phyloP scores from a whole-genome alignment of 1,284 basidiomycete species.

The Ustilago trichophora region DNA sequence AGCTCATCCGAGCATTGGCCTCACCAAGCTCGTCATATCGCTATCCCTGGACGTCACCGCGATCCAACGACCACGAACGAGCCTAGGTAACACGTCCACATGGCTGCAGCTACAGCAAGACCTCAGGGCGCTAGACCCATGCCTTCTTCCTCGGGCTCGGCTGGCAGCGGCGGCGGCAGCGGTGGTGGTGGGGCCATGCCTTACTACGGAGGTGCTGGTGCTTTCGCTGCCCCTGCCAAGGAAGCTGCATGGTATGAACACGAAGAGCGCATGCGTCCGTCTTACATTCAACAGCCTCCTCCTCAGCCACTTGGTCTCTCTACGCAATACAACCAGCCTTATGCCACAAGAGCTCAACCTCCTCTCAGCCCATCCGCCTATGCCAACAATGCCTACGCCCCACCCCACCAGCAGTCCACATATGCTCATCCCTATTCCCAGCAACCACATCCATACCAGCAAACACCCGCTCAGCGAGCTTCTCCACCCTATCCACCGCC shows the following conservation, averaged over 20 bases:
- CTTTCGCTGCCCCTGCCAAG: constrained; percentile 17
- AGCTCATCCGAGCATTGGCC: no score
- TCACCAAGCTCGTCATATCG: no score
- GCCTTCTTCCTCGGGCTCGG: constrained; percentile 36
- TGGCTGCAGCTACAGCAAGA: constrained; percentile 31
- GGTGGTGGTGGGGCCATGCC: constrained; percentile 10
- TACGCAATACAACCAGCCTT: constrained; percentile 25
- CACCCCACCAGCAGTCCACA: constrained; percentile 6
- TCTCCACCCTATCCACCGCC: constrained; percentile 5
- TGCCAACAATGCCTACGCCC: constrained; percentile 3
- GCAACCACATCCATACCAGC: constrained; percentile 15
- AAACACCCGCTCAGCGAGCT: constrained; percentile 12
- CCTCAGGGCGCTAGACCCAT: constrained; percentile 43
- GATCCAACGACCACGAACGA: no score
- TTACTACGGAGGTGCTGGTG: constrained; percentile 11
- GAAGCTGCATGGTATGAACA: constrained; percentile 62
- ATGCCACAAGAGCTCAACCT: constrained; percentile 15
- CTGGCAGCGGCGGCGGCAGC: constrained; percentile 14
- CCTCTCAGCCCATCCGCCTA: constrained; percentile 26
- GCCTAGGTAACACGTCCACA: no score
- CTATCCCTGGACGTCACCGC: no score
- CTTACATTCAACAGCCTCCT: constrained; percentile 53
- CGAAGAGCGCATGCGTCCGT: constrained; percentile 57
- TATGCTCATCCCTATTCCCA: constrained; percentile 12
- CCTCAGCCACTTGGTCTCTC: constrained; percentile 24